These are phyloP conservation scores for Vitis labrusca DNA, from an alignment of 164 flowering plant genomes.

Conservation along the genomic window DNA sequence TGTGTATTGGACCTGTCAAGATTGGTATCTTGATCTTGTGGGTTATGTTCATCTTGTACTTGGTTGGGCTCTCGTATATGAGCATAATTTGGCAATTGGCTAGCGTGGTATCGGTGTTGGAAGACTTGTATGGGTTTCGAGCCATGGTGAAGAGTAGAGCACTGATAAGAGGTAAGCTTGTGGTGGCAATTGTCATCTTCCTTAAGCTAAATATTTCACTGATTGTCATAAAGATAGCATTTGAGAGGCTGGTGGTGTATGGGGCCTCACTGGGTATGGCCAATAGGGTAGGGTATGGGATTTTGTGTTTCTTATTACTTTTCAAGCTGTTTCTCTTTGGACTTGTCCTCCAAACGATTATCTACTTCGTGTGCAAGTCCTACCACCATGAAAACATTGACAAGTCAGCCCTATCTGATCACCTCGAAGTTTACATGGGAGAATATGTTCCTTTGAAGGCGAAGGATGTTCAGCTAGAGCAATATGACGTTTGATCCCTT, in stretches of 20 bases:
- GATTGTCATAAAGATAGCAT: constrained; percentile 1
- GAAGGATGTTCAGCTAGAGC: constrained; percentile 46
- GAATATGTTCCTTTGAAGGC: constrained; percentile 44
- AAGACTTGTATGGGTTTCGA: constrained; percentile 28
- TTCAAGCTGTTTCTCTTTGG: constrained; percentile 21
- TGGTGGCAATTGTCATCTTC: constrained; percentile 18
- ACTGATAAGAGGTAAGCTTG: constrained; percentile 34
- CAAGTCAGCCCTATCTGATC: constrained; percentile 36
- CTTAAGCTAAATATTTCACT: constrained; percentile 13
- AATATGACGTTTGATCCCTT: constrained; percentile 28
- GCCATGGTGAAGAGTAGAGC: constrained; percentile 42
- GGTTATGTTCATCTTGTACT: constrained; percentile 12
- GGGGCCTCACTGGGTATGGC: constrained; percentile 14
- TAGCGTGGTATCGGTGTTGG: constrained; percentile 43
- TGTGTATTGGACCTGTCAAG: not conserved
- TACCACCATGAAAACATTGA: constrained; percentile 51
- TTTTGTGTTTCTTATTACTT: constrained; percentile 22
- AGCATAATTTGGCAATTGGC: constrained; percentile 42
- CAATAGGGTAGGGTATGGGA: constrained; percentile 12
- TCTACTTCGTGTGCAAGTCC: constrained; percentile 48
- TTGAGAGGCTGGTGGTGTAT: constrained; percentile 26
- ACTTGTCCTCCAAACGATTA: constrained; percentile 34
- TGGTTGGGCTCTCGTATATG: constrained; percentile 31
- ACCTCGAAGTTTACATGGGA: constrained; percentile 36
- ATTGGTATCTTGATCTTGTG: not conserved